Evolutionary conservation across 306 rosid species (phyloP), one percentile per base, ranked within the genome.

Genomic region (Ceratonia siliqua): DNA sequence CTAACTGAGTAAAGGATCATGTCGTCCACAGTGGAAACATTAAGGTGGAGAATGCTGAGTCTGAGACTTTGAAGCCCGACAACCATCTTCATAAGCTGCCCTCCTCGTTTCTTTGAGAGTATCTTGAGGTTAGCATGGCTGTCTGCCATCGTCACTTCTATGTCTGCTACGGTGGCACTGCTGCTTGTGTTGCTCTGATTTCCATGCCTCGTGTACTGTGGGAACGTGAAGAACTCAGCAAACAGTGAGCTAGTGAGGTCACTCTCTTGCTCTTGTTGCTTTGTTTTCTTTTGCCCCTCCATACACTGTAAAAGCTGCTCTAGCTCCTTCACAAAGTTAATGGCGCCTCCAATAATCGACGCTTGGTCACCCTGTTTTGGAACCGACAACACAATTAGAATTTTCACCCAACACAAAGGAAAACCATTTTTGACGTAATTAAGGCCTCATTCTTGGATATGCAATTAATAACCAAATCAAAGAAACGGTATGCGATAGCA

Each of bases 261-360:
- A 35, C 8, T 21, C n/a, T 68, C 30, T 0, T 74, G 63, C 3
- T 14, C 41, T 22, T 79, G 77, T 8, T 62, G 64, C 6, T 77
- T 70, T 6, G 63, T 58, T 74, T 67, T 80, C 32, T 68, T 84
- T 2, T 82, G 78, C 0, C 80, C 85, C 75, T 85, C 90, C 83
- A 88, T 88, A 1, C 89, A 84, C 50, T 88, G 97, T 56, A 91
- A 61, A 20, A 79, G 50, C 62, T 94, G 96, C 58, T 94, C 97
- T 27, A 94, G 72, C 78, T 94, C 95, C 88, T 91, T 94, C 77
- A 94, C 95, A 28, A 94, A 94, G 67, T 94, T 94, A 27, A 94
- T 91, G 3, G 98, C 96, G 0, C 98, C 98, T 14, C 98, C 98
- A 83, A 94, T 81, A 36, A 91, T 90, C 21, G 98, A 94, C 1